These are phyloP conservation scores for Scortechinia acanthostroma DNA, from an alignment of 2,329 filamentous ascomycete species.

Conservation along the genomic window DNA sequence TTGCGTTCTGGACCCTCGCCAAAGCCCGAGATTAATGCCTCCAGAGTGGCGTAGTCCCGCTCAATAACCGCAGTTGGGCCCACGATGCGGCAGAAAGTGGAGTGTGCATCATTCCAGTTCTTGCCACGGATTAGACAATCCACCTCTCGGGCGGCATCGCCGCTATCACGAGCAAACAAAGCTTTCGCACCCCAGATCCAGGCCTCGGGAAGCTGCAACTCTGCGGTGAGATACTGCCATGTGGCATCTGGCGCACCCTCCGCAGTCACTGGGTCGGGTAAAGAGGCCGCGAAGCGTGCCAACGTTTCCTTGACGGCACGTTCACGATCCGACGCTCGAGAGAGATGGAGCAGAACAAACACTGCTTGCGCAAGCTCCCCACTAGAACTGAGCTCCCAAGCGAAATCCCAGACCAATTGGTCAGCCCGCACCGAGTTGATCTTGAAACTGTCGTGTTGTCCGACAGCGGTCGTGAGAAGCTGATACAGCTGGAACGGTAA, in stretches of 20 bases:
- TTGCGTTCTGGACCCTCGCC: background rate
- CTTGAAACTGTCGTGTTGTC: background rate
- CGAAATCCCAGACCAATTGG: background rate
- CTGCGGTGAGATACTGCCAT: background rate
- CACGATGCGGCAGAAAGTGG: conserved; percentile 1
- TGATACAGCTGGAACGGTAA: conserved; percentile 1
- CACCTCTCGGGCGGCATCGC: background rate
- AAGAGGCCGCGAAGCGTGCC: background rate
- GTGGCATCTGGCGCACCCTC: background rate
- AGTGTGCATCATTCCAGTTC: conserved; percentile 1
- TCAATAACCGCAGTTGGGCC: background rate
- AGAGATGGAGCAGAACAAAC: conserved; percentile 1
- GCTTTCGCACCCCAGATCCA: conserved; percentile 2
- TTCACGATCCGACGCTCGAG: background rate
- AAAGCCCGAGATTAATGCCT: background rate
- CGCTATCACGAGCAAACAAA: background rate
- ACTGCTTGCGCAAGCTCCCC: background rate
- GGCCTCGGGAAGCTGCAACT: background rate
- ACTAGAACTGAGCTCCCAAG: background rate
- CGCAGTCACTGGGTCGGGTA: background rate
- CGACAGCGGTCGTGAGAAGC: background rate
- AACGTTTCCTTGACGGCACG: background rate
- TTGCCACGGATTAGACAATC: conserved; percentile 1
- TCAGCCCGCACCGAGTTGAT: background rate
- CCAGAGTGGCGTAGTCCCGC: background rate